Evolutionary conservation across 2,329 filamentous ascomycete species (phyloP), one percentile per base, ranked within the genome.

Genomic region (Exophiala calicioides): DNA sequence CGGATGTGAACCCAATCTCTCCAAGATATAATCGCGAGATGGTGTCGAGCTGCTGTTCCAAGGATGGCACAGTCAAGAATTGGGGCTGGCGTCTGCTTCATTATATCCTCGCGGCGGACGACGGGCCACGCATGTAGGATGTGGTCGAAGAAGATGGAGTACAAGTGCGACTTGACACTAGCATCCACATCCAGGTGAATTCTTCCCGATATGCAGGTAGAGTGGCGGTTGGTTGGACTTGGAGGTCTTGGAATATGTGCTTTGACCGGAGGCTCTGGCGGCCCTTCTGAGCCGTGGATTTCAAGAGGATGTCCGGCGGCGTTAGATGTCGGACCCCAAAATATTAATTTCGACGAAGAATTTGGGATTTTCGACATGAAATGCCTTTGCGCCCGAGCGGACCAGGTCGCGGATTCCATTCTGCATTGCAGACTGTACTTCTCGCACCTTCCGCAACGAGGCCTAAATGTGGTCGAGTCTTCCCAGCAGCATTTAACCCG

Each of bases 311-410:
- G 37, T n/a, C 37, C 37, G 2, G 24, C 37, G 10, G 29, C 35
- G 16, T 46, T 41, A 4, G 41, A 21, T 10, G 47, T 32, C 32
- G 32, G 39, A 26, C 47, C 47, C 47, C 47, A 50, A 10, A 18
- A 32, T 16, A 41, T 19, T 4, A 21, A 18, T 40, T 42, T 41
- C 29, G 37, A 40, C 16, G 29, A 27, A 2, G 23, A 23, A 6
- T 24, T 40, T 13, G 37, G 37, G 7, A 29, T 27, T 8, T 23
- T 29, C 12, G 24, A 40, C 13, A 40, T 40, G 26, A 27, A 40
- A 13, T 26, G 13, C 15, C 37, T 26, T 26, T 27, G 37, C 29
- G 37, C 37, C 24, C 21, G 21, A n/a, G 26, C 37, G 20, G 37
- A 18, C 37, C 37, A 40, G 16, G 24, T 23, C 26, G 21, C 19